Conservation (phyloP, 495 filamentous ascomycete genomes). For the Lophium mytilinum region DNA sequence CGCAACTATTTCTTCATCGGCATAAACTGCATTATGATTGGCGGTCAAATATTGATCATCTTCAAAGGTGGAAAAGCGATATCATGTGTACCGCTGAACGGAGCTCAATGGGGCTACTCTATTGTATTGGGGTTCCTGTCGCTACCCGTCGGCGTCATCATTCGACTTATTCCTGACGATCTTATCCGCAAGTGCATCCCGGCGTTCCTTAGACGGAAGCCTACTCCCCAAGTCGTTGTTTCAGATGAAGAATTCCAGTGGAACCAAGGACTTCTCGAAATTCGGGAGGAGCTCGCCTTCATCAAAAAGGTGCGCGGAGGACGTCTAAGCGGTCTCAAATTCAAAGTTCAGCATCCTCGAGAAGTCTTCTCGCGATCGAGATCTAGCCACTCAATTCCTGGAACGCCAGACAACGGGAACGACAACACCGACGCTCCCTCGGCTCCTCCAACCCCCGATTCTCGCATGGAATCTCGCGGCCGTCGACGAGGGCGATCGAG, state of each 20-base stretch:
- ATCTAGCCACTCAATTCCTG: constrained; percentile 52
- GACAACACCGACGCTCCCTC: constrained; percentile 44
- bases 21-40: constrained; percentile 77
- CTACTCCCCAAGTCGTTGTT: constrained; percentile 44
- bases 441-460: constrained; percentile 59
- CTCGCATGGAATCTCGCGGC: constrained; percentile 65
- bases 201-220: constrained; percentile 23
- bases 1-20: constrained; percentile 75
- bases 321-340: constrained; percentile 76
- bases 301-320: constrained; percentile 69
- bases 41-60: constrained; percentile 70
- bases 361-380: constrained; percentile 68
- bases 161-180: constrained; percentile 69
- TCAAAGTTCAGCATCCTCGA: constrained; percentile 70
- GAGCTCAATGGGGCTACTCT: constrained; percentile 66
- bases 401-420: constrained; percentile 57
- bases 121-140: constrained; percentile 63
- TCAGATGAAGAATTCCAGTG: constrained; percentile 66
- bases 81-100: constrained; percentile 51
- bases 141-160: constrained; percentile 61
- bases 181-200: constrained; percentile 49
- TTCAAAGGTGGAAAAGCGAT: constrained; percentile 70
- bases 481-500: constrained; percentile 68
- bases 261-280: constrained; percentile 32
- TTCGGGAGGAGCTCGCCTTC: constrained; percentile 44